Conservation (phyloP, 2,329 filamentous ascomycete genomes). For the Proliferodiscus dingleyae region DNA sequence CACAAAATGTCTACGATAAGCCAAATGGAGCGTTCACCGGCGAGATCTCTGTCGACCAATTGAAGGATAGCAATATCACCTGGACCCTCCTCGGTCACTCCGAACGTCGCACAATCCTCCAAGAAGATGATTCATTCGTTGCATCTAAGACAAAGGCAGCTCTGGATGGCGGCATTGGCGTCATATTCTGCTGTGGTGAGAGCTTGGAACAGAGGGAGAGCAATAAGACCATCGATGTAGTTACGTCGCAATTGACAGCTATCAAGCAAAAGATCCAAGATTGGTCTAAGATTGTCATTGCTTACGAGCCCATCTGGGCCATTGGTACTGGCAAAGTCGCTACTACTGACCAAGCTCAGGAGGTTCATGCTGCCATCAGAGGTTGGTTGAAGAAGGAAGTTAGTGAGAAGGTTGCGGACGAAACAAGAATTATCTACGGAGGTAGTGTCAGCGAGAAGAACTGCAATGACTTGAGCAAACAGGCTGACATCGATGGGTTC, state of each 20-base stretch:
- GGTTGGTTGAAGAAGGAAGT: constrained; percentile 80
- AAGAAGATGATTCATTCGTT: constrained; percentile 80
- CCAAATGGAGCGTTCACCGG: constrained; percentile 95
- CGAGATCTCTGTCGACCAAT: constrained; percentile 88
- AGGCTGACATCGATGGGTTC: constrained; percentile 96
- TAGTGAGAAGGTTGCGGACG: constrained; percentile 68
- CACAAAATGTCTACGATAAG: constrained; percentile 97
- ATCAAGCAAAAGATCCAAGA: constrained; percentile 74
- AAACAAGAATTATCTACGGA: constrained; percentile 92
- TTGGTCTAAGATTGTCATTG: constrained; percentile 93
- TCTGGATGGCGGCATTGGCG: constrained; percentile 76
- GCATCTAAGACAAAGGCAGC: constrained; percentile 93
- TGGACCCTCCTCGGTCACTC: constrained; percentile 95
- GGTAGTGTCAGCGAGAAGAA: constrained; percentile 98
- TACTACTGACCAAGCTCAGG: constrained; percentile 83
- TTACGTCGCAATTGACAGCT: constrained; percentile 79
- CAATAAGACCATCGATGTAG: constrained; percentile 77
- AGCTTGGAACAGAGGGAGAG: constrained; percentile 87
- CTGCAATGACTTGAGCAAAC: constrained; percentile 84
- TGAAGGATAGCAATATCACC: constrained; percentile 80
- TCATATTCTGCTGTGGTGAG: constrained; percentile 98
- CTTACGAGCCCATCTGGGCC: constrained; percentile 98
- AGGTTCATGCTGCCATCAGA: constrained; percentile 89
- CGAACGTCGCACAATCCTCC: constrained; percentile 85
- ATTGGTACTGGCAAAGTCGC: constrained; percentile 92